Conservation (phyloP, 2,329 filamentous ascomycete species). For the Paradendryphiella salina region DNA sequence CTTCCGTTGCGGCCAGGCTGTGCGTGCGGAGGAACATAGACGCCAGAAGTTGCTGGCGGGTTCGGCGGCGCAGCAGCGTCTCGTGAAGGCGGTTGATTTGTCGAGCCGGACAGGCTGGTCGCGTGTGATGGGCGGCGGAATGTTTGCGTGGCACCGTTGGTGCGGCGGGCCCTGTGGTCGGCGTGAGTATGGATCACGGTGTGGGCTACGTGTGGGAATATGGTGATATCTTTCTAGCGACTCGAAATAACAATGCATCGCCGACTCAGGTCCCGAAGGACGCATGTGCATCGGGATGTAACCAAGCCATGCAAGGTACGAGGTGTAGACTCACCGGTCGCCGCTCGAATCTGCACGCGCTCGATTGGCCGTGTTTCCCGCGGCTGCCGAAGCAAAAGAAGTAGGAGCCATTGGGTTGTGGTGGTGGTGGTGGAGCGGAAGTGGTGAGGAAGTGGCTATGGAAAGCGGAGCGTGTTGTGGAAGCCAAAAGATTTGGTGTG, state of each 20-base stretch:
- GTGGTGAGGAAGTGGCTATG: slow-evolving; percentile 25
- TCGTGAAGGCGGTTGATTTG: slow-evolving; percentile 39
- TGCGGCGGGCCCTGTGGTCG: slow-evolving; percentile 60
- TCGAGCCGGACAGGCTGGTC: slow-evolving; percentile 54
- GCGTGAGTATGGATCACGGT: slow-evolving; percentile 21
- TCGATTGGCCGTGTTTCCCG: slow-evolving; percentile 49
- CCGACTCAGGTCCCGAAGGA: neutral
- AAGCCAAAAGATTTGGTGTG: slow-evolving; percentile 31
- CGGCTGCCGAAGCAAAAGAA: slow-evolving; percentile 57
- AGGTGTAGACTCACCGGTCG: slow-evolving; percentile 51
- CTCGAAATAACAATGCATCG: slow-evolving; percentile 15
- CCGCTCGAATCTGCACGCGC: slow-evolving; percentile 50
- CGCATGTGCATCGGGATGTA: slow-evolving; percentile 2
- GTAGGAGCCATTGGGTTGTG: slow-evolving; percentile 50
- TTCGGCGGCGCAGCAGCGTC: slow-evolving; percentile 32
- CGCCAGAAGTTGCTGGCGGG: slow-evolving; percentile 49
- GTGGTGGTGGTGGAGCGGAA: slow-evolving; percentile 12
- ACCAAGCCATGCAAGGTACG: neutral
- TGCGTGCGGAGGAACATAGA: slow-evolving; percentile 65
- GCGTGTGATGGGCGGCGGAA: slow-evolving; percentile 67
- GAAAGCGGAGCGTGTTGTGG: slow-evolving; percentile 28
- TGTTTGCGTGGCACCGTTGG: slow-evolving; percentile 68
- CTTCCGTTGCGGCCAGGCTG: slow-evolving; percentile 62
- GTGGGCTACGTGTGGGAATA: neutral
- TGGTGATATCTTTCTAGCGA: slow-evolving; percentile 14